phyloP scores from a whole-genome alignment of 2,329 filamentous ascomycete genomes.

The Botrytis pseudocinerea region DNA sequence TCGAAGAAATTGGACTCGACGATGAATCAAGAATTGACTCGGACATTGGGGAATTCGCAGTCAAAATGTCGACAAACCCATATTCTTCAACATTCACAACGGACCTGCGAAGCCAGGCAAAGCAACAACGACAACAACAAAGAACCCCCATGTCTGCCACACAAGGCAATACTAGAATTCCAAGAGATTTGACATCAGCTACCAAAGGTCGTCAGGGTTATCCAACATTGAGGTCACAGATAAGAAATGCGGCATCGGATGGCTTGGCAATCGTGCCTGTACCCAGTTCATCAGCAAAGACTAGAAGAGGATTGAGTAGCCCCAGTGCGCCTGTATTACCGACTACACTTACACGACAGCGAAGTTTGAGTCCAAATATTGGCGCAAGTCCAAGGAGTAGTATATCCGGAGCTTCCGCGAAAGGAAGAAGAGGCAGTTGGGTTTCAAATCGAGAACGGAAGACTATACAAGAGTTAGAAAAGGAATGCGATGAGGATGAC shows the following conservation, averaged over 20 bases:
- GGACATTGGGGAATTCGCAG: slow-evolving; percentile 37
- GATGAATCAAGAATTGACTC: slow-evolving; percentile 53
- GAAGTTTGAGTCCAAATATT: slow-evolving; percentile 38
- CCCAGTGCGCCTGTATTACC: slow-evolving; percentile 33
- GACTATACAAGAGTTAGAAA: slow-evolving; percentile 68
- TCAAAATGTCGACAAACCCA: slow-evolving; percentile 36
- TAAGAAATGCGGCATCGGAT: slow-evolving; percentile 33
- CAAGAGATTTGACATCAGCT: slow-evolving; percentile 38
- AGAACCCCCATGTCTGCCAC: slow-evolving; percentile 33
- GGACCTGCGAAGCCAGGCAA: slow-evolving; percentile 34
- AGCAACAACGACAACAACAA: slow-evolving; percentile 30
- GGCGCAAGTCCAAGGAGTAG: slow-evolving; percentile 29
- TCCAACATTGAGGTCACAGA: slow-evolving; percentile 36
- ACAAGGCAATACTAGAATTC: slow-evolving; percentile 31
- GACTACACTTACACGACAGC: slow-evolving; percentile 34
- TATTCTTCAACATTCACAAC: slow-evolving; percentile 35
- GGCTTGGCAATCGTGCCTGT: slow-evolving; percentile 38
- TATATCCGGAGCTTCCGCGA: slow-evolving; percentile 31
- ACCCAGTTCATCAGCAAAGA: slow-evolving; percentile 27
- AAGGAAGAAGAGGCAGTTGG: slow-evolving; percentile 56
- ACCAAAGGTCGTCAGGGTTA: slow-evolving; percentile 30
- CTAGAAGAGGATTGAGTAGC: slow-evolving; percentile 33
- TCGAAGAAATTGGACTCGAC: slow-evolving; percentile 90
- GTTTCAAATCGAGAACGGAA: slow-evolving; percentile 66
- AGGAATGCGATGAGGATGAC: slow-evolving; percentile 75